Evolutionary conservation across 345 rosid species (phyloP), one percentile per base, ranked within the genome.

Genomic region (Populus simonii): DNA sequence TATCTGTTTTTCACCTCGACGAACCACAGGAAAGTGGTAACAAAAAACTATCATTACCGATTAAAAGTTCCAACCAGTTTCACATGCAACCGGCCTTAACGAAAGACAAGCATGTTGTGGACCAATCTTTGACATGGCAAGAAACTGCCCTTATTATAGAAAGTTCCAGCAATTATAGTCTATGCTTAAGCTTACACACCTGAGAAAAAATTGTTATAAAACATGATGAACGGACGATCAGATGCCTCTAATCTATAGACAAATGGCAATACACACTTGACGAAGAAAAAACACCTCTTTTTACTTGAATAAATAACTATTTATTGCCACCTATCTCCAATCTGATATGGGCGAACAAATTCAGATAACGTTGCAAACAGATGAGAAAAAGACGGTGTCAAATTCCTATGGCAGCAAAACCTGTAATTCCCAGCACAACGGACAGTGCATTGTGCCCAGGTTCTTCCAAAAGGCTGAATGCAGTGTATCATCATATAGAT

Each of bases 391-490:
- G 36, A 47, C 63, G 4, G 62, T 11, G 68, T 89, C 83, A 89
- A 67, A 86, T 79, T 77, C 88, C 88, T 3, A 66, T 55, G 45
- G 83, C 84, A 79, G 89, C 89, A 73, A 83, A 81, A 67, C 83
- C 80, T 16, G 90, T 79, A 61, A 93, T 70, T 73, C 99, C 98
- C 35, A 96, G 90, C 81, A 92, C 92, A 36, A 88, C 88, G 35
- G 83, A 87, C 35, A 90, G 88, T 35, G 92, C 84, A 53, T 85
- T 90, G 47, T 90, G 74, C 41, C 88, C 89, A 12, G 90, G 89
- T 80, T 91, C 98, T 79, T 91, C 96, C 90, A 92, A 80, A 51
- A 93, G 90, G 83, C 97, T 91, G 82, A 92, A 91, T 51, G 98
- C 99, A 13, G 93, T 85, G 76, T 70, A 88, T 71, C 98, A 83